Evolutionary conservation across 495 filamentous ascomycete genomes (phyloP).

Genomic region (Entonaema liquescens): DNA sequence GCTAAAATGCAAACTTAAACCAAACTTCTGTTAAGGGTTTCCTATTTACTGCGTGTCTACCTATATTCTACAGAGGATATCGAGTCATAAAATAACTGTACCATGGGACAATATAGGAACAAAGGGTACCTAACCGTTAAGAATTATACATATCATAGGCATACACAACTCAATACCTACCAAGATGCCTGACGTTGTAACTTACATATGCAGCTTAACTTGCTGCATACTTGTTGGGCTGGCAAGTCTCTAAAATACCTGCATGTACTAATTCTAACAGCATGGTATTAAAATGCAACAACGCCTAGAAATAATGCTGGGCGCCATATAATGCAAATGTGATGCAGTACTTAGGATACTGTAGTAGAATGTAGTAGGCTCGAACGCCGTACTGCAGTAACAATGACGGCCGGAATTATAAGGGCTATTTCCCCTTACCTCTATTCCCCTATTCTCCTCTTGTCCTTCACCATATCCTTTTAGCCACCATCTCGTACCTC

Average conservation of each 20-base stretch:
- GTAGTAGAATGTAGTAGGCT: background rate
- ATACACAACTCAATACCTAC: too few relatives aligned
- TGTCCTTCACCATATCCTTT: slow-evolving; percentile 80
- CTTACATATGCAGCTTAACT: too few relatives aligned
- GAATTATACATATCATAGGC: too few relatives aligned
- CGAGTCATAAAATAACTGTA: too few relatives aligned
- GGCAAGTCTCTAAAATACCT: background rate
- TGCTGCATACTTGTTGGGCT: too few relatives aligned
- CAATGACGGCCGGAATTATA: background rate
- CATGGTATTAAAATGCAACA: slow-evolving; percentile 23
- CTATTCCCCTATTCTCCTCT: background rate
- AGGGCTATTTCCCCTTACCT: background rate
- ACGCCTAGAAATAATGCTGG: slow-evolving; percentile 17
- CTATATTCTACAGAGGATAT: too few relatives aligned
- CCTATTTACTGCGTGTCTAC: background rate
- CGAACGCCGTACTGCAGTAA: background rate
- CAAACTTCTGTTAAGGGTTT: background rate
- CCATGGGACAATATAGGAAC: too few relatives aligned
- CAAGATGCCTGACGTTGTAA: too few relatives aligned
- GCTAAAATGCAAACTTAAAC: background rate
- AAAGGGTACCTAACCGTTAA: too few relatives aligned
- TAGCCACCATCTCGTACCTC: slow-evolving; percentile 92
- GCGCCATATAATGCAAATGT: slow-evolving; percentile 22
- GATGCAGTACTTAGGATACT: slow-evolving; percentile 5
- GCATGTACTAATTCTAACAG: background rate